Evolutionary conservation across 75 land plant genomes (phyloP).

Genomic region (Azolla pinnata): DNA sequence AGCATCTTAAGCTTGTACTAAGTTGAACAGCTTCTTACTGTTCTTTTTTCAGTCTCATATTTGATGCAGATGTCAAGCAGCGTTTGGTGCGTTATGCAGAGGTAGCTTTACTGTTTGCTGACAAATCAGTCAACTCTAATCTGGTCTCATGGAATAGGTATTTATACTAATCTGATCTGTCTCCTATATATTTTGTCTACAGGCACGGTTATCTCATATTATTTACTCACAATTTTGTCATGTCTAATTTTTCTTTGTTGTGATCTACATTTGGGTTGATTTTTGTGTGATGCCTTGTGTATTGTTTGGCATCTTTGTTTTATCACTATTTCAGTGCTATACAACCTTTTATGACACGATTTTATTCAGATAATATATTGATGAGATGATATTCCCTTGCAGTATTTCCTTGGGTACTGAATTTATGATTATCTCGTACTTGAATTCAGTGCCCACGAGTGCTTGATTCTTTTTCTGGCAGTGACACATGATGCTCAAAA

Average conservation of each 20-base stretch:
- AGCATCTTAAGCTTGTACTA: not conserved
- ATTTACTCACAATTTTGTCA: not conserved
- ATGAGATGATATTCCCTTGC: not conserved
- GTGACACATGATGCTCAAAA: not conserved
- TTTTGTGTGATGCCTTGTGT: not conserved
- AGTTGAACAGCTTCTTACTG: too few relatives aligned
- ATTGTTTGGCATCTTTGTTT: not conserved
- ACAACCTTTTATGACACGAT: too few relatives aligned
- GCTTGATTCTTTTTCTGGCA: not conserved
- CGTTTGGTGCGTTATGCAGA: conserved; percentile 78
- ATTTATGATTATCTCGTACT: not conserved
- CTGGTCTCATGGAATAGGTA: conserved; percentile 25
- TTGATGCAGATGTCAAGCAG: conserved; percentile 73
- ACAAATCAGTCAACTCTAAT: conserved; percentile 68
- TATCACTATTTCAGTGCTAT: too few relatives aligned
- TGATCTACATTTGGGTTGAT: not conserved
- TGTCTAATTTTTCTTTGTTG: not conserved
- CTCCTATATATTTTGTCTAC: too few relatives aligned
- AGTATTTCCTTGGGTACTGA: not conserved
- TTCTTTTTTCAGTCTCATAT: conserved; percentile 59
- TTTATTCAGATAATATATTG: too few relatives aligned
- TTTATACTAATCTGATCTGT: too few relatives aligned
- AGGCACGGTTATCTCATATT: not conserved
- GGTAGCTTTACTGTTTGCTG: conserved; percentile 80
- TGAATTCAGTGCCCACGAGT: not conserved